phyloP scores from a whole-genome alignment of 257 asterid species.

The Striga asiatica region DNA sequence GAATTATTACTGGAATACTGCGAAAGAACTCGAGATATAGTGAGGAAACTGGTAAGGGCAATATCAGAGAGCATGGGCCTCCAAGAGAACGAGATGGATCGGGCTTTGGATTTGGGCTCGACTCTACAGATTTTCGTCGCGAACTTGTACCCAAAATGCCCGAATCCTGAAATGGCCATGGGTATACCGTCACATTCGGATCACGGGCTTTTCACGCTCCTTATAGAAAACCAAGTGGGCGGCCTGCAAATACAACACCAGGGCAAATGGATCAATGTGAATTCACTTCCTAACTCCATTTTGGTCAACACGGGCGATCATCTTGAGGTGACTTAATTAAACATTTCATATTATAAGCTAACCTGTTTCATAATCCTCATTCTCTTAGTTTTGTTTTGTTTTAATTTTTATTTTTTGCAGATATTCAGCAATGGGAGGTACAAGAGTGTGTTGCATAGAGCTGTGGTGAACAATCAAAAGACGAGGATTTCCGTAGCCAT shows the following conservation, averaged over 20 bases:
- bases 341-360: too few relatives aligned
- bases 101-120: conserved; percentile 30
- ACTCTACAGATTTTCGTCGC: conserved; percentile 33
- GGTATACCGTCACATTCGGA: conserved; percentile 78
- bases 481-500: conserved; percentile 59
- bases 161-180: conserved; percentile 50
- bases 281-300: conserved; percentile 44
- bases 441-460: conserved; percentile 76
- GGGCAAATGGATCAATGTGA: conserved; percentile 48
- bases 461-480: conserved; percentile 40
- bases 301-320: conserved; percentile 63
- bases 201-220: conserved; percentile 69
- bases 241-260: conserved; percentile 58
- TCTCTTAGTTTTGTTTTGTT: not conserved
- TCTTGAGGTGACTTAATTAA: conserved; percentile 79
- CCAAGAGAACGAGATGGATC: conserved; percentile 31
- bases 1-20: conserved; percentile 32
- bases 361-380: too few relatives aligned
- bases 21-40: conserved; percentile 28
- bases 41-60: conserved; percentile 25
- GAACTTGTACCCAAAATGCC: conserved; percentile 62
- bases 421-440: conserved; percentile 74
- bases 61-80: conserved; percentile 47
- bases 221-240: conserved; percentile 44
- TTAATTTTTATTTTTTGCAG: conserved; percentile 20